phyloP scores from a whole-genome alignment of 1,284 basidiomycete species.

The Hemileia vastatrix region DNA sequence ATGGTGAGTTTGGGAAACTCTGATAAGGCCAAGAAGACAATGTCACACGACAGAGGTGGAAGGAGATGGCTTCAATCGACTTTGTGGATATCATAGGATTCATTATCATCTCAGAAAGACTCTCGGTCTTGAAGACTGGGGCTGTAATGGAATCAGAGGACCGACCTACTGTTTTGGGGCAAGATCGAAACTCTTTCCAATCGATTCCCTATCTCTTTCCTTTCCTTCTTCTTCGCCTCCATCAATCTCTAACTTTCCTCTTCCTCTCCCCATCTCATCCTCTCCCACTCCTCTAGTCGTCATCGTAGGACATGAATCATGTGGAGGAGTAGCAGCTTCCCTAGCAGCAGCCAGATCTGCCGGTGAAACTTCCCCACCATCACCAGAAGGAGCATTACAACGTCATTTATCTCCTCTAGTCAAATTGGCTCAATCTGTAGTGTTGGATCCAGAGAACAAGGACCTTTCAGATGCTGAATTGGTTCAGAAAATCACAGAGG shows the following conservation, averaged over 20 bases:
- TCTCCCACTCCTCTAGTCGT: background rate
- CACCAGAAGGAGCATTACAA: conserved; percentile 24
- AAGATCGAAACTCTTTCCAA: too few species aligned
- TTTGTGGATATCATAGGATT: background rate
- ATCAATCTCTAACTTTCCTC: too few species aligned
- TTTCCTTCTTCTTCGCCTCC: too few species aligned
- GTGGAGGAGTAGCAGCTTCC: background rate
- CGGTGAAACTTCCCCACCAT: background rate
- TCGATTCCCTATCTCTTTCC: too few species aligned
- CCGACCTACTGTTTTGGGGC: too few species aligned
- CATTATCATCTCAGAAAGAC: too few species aligned
- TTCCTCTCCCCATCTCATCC: too few species aligned
- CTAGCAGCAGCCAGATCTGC: background rate
- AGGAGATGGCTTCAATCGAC: background rate
- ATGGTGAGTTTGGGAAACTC: conserved; percentile 56
- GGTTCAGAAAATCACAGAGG: too few species aligned
- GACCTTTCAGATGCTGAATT: too few species aligned
- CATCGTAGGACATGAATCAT: background rate
- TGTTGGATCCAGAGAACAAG: background rate
- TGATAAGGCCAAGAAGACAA: background rate
- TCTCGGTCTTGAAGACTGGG: too few species aligned
- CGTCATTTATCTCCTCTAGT: conserved; percentile 39
- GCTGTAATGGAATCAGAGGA: too few species aligned
- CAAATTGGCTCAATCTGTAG: conserved; percentile 26
- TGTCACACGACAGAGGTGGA: background rate